Evolutionary conservation across 208 protist species (phyloP).

Genomic region (Crithidia thermophila): DNA sequence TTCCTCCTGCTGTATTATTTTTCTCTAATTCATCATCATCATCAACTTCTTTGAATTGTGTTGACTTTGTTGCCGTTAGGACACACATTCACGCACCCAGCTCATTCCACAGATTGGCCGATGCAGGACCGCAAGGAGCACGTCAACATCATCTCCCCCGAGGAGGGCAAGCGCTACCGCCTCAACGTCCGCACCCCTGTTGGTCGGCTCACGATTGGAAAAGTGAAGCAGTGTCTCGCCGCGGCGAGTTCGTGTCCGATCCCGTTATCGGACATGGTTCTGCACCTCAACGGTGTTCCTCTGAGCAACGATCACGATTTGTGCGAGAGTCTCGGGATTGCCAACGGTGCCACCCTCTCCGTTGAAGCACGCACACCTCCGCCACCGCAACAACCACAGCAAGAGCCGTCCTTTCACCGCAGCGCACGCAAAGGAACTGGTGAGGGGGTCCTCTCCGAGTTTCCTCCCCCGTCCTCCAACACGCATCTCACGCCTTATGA

Average conservation of each 20-base stretch:
- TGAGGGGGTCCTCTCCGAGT: too few relatives aligned
- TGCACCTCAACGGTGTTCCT: constrained; percentile 62
- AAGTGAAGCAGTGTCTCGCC: constrained; percentile 75
- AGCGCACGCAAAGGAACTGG: too few relatives aligned
- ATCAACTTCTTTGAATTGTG: neutral
- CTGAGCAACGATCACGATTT: constrained; percentile 46
- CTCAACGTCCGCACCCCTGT: constrained; percentile 62
- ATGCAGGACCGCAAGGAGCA: constrained; percentile 29
- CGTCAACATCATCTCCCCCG: constrained; percentile 60
- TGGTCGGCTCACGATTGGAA: constrained; percentile 52
- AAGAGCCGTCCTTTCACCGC: neutral
- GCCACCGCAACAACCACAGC: neutral
- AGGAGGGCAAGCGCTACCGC: constrained; percentile 59
- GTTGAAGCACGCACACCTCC: constrained; percentile 33
- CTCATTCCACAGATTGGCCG: neutral
- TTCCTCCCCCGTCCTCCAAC: too few relatives aligned
- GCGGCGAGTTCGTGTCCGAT: constrained; percentile 52
- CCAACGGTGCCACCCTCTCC: constrained; percentile 56
- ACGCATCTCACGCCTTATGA: too few relatives aligned
- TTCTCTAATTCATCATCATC: constrained; percentile 9
- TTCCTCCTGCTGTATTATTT: neutral
- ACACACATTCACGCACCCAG: neutral
- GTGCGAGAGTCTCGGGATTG: constrained; percentile 61
- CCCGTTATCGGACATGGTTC: constrained; percentile 39
- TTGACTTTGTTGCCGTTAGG: neutral